Percentiles rank a stretch among this genome's conserved stretches.
These are phyloP conservation scores for Trametes cingulata DNA, from an alignment of 768 basidiomycete genomes.

Conservation along the genomic window DNA sequence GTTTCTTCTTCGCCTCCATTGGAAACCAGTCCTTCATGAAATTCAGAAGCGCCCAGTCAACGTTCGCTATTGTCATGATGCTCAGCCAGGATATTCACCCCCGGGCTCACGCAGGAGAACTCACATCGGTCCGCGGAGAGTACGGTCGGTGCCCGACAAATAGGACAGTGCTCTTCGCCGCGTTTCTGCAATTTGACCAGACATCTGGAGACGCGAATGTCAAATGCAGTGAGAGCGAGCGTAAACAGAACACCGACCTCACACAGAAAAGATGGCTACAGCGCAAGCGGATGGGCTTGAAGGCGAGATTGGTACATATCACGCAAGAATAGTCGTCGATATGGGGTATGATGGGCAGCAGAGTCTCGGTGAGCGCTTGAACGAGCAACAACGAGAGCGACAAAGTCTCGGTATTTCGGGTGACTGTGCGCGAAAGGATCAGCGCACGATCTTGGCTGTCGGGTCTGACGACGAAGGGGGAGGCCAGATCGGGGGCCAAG, in stretches of 20 bases:
- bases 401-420: slow-evolving; percentile 21
- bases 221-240: background rate
- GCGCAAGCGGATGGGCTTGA: slow-evolving; percentile 82
- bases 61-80: slow-evolving; percentile 53
- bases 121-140: slow-evolving; percentile 73
- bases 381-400: slow-evolving; percentile 68
- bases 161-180: slow-evolving; percentile 73
- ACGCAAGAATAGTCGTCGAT: slow-evolving; percentile 85
- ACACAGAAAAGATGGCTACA: slow-evolving; percentile 85
- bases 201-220: slow-evolving; percentile 39
- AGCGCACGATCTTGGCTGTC: background rate
- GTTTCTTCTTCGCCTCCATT: slow-evolving; percentile 72
- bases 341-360: slow-evolving; percentile 79
- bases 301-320: slow-evolving; percentile 89
- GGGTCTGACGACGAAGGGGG: slow-evolving; percentile 17
- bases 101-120: no score
- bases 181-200: slow-evolving; percentile 91
- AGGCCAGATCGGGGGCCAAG: slow-evolving; percentile 42
- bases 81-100: background rate
- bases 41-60: slow-evolving; percentile 77
- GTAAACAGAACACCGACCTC: slow-evolving; percentile 36
- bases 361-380: slow-evolving; percentile 77
- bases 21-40: slow-evolving; percentile 96
- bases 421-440: background rate
- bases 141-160: slow-evolving; percentile 81